phyloP scores from a whole-genome alignment of 2,329 filamentous ascomycete species.

The Ophiostoma australiae region DNA sequence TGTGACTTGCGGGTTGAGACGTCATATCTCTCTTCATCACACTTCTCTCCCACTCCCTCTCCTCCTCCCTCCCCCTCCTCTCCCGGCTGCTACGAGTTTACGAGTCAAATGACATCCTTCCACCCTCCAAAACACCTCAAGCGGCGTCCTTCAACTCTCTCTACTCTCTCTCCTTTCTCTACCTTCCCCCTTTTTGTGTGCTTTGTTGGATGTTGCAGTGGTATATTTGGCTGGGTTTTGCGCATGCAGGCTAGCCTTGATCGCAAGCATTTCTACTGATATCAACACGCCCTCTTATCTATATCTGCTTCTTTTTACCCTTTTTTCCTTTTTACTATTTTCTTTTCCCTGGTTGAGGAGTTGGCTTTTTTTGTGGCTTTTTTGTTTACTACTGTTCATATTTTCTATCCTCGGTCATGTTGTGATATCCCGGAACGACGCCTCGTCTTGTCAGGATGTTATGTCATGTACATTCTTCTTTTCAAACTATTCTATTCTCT shows the following conservation, averaged over 20 bases:
- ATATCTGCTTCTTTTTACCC: slow-evolving; percentile 12
- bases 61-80: not conserved
- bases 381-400: slow-evolving; percentile 10
- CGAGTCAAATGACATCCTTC: slow-evolving; percentile 24
- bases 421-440: not conserved
- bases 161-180: not conserved
- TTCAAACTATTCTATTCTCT: not conserved
- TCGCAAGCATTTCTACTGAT: slow-evolving; percentile 18
- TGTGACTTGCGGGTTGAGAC: not conserved
- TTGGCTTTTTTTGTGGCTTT: slow-evolving; percentile 15
- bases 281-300: slow-evolving; percentile 19
- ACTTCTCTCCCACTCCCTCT: not conserved
- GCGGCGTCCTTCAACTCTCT: slow-evolving; percentile 11
- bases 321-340: not conserved
- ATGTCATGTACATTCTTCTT: not conserved
- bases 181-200: slow-evolving; percentile 23
- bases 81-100: slow-evolving; percentile 28
- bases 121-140: slow-evolving; percentile 10
- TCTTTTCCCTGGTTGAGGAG: slow-evolving; percentile 20
- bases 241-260: slow-evolving; percentile 22
- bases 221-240: slow-evolving; percentile 21
- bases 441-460: no score
- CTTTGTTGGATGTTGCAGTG: slow-evolving; percentile 24
- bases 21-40: not conserved
- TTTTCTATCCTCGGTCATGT: not conserved